Evolutionary conservation across 305 asterid species (phyloP).

Genomic region (Vinca major): DNA sequence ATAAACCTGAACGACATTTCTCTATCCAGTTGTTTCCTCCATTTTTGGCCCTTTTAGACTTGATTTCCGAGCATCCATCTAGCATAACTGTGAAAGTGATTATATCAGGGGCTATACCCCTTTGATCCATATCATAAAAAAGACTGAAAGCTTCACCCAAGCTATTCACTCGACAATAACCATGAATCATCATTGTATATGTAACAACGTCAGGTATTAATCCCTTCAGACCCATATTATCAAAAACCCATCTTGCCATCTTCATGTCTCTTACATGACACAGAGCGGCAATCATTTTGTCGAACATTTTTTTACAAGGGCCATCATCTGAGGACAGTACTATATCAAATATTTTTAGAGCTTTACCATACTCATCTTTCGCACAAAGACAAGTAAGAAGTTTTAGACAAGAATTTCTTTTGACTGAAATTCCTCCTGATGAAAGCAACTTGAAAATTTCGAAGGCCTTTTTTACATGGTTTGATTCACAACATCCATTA

Average conservation of each 20-base stretch:
- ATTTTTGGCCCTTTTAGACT: slow-evolving; percentile 19
- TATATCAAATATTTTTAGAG: slow-evolving; percentile 30
- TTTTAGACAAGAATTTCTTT: slow-evolving; percentile 36
- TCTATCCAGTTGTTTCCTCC: slow-evolving; percentile 20
- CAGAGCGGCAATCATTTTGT: slow-evolving; percentile 45
- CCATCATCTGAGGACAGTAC: slow-evolving; percentile 33
- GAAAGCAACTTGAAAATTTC: slow-evolving; percentile 31
- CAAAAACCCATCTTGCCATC: slow-evolving; percentile 48
- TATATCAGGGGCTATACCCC: slow-evolving; percentile 62
- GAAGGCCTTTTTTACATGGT: slow-evolving; percentile 33
- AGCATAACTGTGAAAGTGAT: slow-evolving; percentile 56
- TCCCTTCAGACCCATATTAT: slow-evolving; percentile 37
- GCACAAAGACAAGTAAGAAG: slow-evolving; percentile 51
- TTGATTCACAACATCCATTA: slow-evolving; percentile 54
- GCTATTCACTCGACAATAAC: slow-evolving; percentile 52
- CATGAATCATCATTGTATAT: slow-evolving; percentile 60
- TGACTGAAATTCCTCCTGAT: slow-evolving; percentile 28
- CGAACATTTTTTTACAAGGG: slow-evolving; percentile 38
- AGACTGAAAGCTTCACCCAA: slow-evolving; percentile 44
- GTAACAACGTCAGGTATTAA: slow-evolving; percentile 44
- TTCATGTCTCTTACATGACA: slow-evolving; percentile 59
- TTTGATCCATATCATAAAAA: slow-evolving; percentile 49
- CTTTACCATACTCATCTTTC: slow-evolving; percentile 44
- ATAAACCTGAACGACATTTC: slow-evolving; percentile 21
- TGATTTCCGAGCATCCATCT: slow-evolving; percentile 45